phyloP scores from a whole-genome alignment of 495 filamentous ascomycete genomes.

The Darksidea phi region DNA sequence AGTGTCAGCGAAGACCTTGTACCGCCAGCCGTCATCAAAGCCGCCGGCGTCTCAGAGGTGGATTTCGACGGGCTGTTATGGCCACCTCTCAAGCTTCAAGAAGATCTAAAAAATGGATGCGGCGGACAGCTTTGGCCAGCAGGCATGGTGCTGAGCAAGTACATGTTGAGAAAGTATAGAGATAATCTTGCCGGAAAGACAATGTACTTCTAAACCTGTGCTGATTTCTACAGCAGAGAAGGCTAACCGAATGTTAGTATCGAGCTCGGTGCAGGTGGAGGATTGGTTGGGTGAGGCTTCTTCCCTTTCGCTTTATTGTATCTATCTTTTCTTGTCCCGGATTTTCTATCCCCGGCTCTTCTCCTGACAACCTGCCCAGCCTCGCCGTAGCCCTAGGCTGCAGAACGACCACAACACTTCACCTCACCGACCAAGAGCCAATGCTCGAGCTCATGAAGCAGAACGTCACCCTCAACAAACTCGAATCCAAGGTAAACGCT shows the following conservation, averaged over 20 bases:
- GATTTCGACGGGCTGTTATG: slow-evolving; percentile 73
- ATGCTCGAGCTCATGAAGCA: slow-evolving; percentile 80
- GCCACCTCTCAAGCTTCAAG: slow-evolving; percentile 69
- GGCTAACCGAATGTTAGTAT: slow-evolving; percentile 55
- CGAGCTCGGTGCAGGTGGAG: slow-evolving; percentile 89
- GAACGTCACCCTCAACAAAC: slow-evolving; percentile 76
- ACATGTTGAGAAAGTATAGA: slow-evolving; percentile 70
- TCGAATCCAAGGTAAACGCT: slow-evolving; percentile 60
- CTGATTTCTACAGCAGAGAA: not conserved
- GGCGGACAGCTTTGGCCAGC: slow-evolving; percentile 94
- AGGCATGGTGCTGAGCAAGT: slow-evolving; percentile 80
- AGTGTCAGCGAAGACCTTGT: slow-evolving; percentile 66
- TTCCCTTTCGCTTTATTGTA: not conserved
- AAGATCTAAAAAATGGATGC: slow-evolving; percentile 82
- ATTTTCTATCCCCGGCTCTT: slow-evolving; percentile 2
- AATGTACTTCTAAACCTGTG: slow-evolving; percentile 61
- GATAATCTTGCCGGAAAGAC: slow-evolving; percentile 59
- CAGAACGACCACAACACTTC: slow-evolving; percentile 52
- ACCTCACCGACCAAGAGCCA: slow-evolving; percentile 80
- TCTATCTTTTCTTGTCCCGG: not conserved
- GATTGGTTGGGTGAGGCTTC: slow-evolving; percentile 68
- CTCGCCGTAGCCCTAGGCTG: slow-evolving; percentile 65
- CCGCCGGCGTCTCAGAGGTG: slow-evolving; percentile 60
- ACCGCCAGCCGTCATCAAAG: slow-evolving; percentile 61
- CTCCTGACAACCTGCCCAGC: slow-evolving; percentile 39